Conservation (phyloP, 257 asterid species). For the Marsdenia floribunda region DNA sequence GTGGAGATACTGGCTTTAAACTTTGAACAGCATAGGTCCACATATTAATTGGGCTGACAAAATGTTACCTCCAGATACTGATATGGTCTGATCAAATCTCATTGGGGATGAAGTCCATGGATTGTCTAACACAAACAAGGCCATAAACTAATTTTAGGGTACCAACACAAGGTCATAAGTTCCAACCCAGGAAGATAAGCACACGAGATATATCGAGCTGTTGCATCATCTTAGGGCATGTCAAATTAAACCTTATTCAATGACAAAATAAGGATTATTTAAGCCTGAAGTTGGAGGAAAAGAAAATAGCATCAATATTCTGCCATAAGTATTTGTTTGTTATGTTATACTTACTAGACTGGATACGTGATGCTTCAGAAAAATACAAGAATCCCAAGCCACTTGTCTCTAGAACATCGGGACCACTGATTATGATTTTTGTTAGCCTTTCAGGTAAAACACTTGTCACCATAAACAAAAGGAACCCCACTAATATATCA, state of each 20-base stretch:
- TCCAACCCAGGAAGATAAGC: background rate
- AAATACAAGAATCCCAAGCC: background rate
- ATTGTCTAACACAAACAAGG: background rate
- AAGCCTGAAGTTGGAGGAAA: background rate
- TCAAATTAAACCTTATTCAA: background rate
- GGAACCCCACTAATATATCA: no score
- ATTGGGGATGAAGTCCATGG: no score
- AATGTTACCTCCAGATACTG: background rate
- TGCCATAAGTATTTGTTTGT: background rate
- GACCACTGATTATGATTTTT: background rate
- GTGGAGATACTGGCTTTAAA: background rate
- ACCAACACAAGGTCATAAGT: background rate
- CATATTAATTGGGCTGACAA: background rate
- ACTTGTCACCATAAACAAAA: background rate
- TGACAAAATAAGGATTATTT: background rate
- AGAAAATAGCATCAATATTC: background rate
- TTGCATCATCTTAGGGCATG: background rate
- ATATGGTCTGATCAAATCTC: background rate
- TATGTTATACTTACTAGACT: background rate
- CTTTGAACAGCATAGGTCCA: background rate
- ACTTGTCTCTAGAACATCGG: background rate
- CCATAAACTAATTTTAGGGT: background rate
- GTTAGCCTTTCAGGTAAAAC: background rate
- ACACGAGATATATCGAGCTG: background rate
- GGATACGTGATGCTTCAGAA: background rate